Conservation (phyloP, 257 asterid species). For the Penstemon newberryi region DNA sequence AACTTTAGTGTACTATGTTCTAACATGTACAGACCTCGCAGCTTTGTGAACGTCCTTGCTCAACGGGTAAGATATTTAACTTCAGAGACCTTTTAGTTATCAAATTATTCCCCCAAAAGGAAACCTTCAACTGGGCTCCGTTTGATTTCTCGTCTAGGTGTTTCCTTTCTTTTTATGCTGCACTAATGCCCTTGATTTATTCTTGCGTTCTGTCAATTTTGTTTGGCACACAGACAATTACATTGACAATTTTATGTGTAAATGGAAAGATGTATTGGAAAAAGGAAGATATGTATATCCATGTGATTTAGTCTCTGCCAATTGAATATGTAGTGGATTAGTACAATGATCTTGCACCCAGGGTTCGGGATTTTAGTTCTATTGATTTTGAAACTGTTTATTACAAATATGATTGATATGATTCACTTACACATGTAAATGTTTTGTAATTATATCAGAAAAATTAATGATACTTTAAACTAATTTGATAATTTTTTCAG, state of each 20-base stretch:
- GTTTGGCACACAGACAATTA: not conserved
- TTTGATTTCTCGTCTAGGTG: not conserved
- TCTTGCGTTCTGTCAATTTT: constrained; percentile 1
- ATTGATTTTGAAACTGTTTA: too few species aligned
- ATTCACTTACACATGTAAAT: too few species aligned
- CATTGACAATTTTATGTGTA: not conserved
- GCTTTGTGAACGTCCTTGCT: too few species aligned
- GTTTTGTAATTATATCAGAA: too few species aligned
- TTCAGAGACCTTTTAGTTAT: not conserved
- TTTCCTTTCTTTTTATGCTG: not conserved
- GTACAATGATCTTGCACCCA: not conserved
- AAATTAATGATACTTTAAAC: not conserved
- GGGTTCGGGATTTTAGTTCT: too few species aligned
- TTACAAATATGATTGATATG: too few species aligned
- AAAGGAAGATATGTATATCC: not conserved
- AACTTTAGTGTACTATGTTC: not conserved
- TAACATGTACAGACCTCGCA: too few species aligned
- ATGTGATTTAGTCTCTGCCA: not conserved
- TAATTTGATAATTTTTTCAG: not conserved
- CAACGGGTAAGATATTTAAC: not conserved
- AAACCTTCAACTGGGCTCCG: not conserved
- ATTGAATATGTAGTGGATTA: not conserved
- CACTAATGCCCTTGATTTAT: not conserved
- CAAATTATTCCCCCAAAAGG: not conserved
- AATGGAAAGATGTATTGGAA: not conserved